Base-by-base conservation (phyloP, 257 asterid species). In the Pogostemon cablin region DNA sequence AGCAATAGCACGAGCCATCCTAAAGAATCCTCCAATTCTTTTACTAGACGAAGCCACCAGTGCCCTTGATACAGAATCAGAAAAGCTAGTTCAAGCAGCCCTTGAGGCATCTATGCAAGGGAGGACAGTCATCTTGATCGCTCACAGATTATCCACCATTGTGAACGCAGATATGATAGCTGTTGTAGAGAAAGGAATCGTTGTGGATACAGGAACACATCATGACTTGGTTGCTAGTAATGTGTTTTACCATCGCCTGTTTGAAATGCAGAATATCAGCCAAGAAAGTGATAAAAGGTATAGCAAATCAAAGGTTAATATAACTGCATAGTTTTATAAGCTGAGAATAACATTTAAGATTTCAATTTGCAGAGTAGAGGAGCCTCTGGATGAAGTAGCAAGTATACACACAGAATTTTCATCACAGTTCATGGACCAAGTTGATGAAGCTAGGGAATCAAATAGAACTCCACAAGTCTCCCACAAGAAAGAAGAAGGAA, bases 11-110 rank as follows among this genome's bases (percentile, higher is more conserved):
- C 77, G 97, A 81, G 95, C 96, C 67, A 85, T 88, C 59, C 43
- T 90, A 48, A 90, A 86, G 83, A 81, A 82, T 68, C 92, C 97
- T 50, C 92, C 93, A 2, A 81, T 90, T 79, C 92, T 90, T 73
- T 77, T 90, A 79, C 93, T 88, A 3, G 97, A 90, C 32, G 97
- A 90, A 81, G 97, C 96, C 77, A 90, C 97, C 75, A 90, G 97
- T 62, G 96, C 97, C 63, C 96, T 90, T 17, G 97, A 90, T 78
- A 85, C 96, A 72, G 96, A 90, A 78, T 88, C 96, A 0, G 97
- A 90, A 81, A 84, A 85, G 83, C 78, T 86, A 48, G 97, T 90
- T 75, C 96, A 90, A 81, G 87, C 80, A 75, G 97, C 97, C 53
- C 86, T 90, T 15, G 95, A 90, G 74, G 84, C 74, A 5, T 96